A percentile compares a stretch with the other conserved stretches of the same genome.
Evolutionary conservation across 306 rosid species (phyloP).

Genomic region (Vachellia collinsii): DNA sequence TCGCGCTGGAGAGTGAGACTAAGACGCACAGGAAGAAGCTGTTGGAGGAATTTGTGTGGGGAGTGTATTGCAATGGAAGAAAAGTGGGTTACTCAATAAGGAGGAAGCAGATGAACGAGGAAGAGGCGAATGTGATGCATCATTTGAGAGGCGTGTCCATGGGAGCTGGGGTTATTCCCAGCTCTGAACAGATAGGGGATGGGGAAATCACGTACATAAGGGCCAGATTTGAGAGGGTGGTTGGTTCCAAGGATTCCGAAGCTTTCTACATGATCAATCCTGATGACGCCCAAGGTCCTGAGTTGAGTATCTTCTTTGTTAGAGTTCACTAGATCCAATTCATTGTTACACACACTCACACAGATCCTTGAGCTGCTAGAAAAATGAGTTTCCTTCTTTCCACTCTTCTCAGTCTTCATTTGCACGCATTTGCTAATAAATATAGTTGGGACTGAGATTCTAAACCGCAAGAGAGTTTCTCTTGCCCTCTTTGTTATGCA

Average conservation of each 20-base stretch:
- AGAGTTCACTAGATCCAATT: constrained; percentile 56
- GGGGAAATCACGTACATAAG: constrained; percentile 91
- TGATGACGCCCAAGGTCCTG: constrained; percentile 76
- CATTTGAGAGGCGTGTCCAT: constrained; percentile 88
- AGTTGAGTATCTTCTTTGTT: constrained; percentile 86
- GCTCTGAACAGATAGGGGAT: constrained; percentile 54
- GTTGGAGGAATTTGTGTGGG: constrained; percentile 88
- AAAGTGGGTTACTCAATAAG: constrained; percentile 84
- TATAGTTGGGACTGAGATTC: not conserved
- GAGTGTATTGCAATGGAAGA: constrained; percentile 88
- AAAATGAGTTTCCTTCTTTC: not conserved
- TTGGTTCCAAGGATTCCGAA: constrained; percentile 91
- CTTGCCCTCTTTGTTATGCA: not conserved
- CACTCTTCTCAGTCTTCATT: not conserved
- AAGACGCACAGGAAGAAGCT: constrained; percentile 75
- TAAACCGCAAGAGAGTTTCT: not conserved
- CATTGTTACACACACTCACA: too few species aligned
- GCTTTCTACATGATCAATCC: constrained; percentile 91
- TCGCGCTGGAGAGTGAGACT: constrained; percentile 96
- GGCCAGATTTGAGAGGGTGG: constrained; percentile 81
- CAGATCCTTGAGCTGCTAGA: not conserved
- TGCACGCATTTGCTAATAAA: not conserved
- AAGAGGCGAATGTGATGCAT: constrained; percentile 92
- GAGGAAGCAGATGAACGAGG: constrained; percentile 77
- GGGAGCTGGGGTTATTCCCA: constrained; percentile 82